Evolutionary conservation across 345 rosid species (phyloP), one percentile per base, ranked within the genome.

Genomic region (Aegle marmelos): DNA sequence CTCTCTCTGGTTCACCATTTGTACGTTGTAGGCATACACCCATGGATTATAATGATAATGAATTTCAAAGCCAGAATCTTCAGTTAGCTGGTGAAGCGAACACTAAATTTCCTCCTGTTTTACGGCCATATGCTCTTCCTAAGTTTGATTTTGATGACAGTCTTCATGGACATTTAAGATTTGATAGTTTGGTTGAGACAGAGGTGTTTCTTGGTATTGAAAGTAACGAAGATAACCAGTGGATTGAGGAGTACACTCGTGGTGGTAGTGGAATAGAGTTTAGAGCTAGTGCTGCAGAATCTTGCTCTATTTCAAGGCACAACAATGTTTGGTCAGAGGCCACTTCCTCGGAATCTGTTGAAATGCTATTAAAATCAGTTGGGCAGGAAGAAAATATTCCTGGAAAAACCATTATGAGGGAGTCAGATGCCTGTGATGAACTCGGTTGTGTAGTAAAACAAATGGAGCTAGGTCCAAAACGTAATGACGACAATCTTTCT

Each of bases 41-140:
- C 97, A 97, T 97, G 99, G 99, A 94, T 90, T 93, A 89, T 92
- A 97, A 97, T 89, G 99, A 94, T 86, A 93, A 84, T 87, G 98
- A 97, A 84, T 92, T 90, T 90, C 98, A 91, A 84, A 88, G 92
- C 89, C 96, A 90, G 85, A 97, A 93, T 89, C 94, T 91, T 85
- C 93, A 88, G 75, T 76, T 97, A 94, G 90, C 91, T 78, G 93
- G 96, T 87, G 99, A 97, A 85, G 94, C 92, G 63, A 89, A 85
- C 83, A 84, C 83, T 60, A 90, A 94, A 74, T 89, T 87, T 80
- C 87, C 97, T 48, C 89, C 97, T 79, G 92, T 84, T 72, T 85
- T 85, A 76, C 87, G 82, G 80, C 87, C 96, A 68, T 91, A 89
- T 87, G 89, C 93, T 70, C 93, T 91, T 81, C 91, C 98, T 21